These are phyloP conservation scores for Dryas alaskensis DNA, from an alignment of 306 rosid genomes.

Conservation along the genomic window DNA sequence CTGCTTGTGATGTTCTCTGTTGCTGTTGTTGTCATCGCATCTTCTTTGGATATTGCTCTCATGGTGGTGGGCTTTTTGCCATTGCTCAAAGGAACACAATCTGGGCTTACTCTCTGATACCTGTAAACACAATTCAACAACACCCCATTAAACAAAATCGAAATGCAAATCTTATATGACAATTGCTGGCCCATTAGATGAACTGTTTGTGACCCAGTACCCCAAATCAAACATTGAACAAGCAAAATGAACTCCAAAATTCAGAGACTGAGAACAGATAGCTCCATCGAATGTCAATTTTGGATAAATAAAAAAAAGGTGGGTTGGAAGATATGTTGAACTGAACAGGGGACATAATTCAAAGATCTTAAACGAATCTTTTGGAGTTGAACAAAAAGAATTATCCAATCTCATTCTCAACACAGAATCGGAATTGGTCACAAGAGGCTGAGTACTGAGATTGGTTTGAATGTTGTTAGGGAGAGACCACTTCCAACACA, in stretches of 20 bases:
- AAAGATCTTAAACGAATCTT: neutral
- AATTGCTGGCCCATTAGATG: neutral
- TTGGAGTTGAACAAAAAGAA: neutral
- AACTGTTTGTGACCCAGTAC: neutral
- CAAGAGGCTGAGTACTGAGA: neutral
- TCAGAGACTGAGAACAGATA: too few species aligned
- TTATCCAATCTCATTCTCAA: neutral
- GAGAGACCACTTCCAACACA: neutral
- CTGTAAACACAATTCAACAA: conserved; percentile 20
- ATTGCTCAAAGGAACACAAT: conserved; percentile 39
- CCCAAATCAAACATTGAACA: neutral
- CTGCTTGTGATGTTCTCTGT: neutral
- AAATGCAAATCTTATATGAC: neutral
- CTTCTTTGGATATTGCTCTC: conserved; percentile 23
- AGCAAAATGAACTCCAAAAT: too few species aligned
- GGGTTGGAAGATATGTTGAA: neutral
- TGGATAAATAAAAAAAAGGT: too few species aligned
- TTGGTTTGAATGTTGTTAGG: conserved; percentile 7
- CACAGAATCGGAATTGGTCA: neutral
- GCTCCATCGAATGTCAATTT: too few species aligned
- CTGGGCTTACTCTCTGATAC: conserved; percentile 46
- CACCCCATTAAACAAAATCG: neutral
- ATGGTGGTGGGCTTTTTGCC: conserved; percentile 37
- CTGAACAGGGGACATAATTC: neutral
- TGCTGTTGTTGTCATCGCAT: neutral